Percentiles rank a stretch among this genome's conserved stretches.
phyloP scores from a whole-genome alignment of 148 eudicot species.

The Nyssa sinensis region DNA sequence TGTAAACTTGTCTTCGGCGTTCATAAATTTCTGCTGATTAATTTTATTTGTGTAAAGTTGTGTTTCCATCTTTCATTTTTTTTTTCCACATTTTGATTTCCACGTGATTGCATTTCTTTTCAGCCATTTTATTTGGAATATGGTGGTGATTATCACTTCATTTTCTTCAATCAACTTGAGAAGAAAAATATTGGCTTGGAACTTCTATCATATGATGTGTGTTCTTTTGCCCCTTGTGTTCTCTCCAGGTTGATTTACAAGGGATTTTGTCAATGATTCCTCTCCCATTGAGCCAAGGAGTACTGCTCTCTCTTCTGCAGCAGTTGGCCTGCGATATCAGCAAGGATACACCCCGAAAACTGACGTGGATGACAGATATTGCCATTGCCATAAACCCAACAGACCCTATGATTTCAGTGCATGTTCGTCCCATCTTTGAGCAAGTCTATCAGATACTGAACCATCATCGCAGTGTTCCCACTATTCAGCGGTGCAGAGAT shows the following conservation, averaged over 20 bases:
- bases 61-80: background rate
- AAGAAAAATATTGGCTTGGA: background rate
- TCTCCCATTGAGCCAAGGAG: constrained; percentile 85
- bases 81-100: too few relatives aligned
- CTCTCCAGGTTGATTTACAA: constrained; percentile 73
- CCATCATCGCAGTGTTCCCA: constrained; percentile 69
- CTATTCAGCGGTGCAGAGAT: constrained; percentile 47
- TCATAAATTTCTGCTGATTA: background rate
- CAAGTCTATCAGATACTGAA: constrained; percentile 87
- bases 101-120: too few relatives aligned
- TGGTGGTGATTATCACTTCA: background rate
- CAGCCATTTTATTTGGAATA: background rate
- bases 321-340: constrained; percentile 85
- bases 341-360: constrained; percentile 58
- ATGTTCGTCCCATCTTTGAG: constrained; percentile 82
- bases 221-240: background rate
- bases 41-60: background rate
- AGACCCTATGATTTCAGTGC: constrained; percentile 74
- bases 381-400: constrained; percentile 68
- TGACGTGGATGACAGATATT: constrained; percentile 84
- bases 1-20: too few relatives aligned
- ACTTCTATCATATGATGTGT: background rate
- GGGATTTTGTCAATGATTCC: constrained; percentile 50
- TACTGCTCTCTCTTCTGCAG: constrained; percentile 90
- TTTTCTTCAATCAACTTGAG: background rate